These are phyloP conservation scores for Populus euphratica DNA, from an alignment of 345 rosid genomes.

Conservation along the genomic window DNA sequence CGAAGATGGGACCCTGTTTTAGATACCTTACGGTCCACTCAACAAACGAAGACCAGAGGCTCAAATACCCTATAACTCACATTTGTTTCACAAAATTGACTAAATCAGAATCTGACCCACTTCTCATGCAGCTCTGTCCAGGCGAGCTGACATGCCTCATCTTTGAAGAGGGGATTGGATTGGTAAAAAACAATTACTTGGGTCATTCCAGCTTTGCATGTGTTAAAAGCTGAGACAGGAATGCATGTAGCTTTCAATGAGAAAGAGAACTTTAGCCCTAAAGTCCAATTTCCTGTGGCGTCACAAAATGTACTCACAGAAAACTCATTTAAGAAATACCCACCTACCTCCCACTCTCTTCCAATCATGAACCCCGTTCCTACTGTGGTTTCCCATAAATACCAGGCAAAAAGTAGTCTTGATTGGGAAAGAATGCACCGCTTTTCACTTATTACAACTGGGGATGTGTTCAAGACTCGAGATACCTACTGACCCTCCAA, in stretches of 20 bases:
- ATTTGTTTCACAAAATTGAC: conserved; percentile 24
- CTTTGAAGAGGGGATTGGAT: background rate
- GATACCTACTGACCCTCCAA: background rate
- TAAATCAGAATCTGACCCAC: conserved; percentile 27
- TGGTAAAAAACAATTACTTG: background rate
- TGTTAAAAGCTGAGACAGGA: conserved; percentile 20
- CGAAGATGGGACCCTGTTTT: conserved; percentile 26
- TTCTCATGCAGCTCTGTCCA: background rate
- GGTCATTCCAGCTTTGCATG: conserved; percentile 5
- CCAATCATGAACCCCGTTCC: conserved; percentile 14
- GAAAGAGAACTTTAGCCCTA: background rate
- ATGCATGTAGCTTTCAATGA: conserved; percentile 28
- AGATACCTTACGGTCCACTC: conserved; percentile 28
- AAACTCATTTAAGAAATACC: conserved; percentile 28
- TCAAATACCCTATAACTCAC: conserved; percentile 12
- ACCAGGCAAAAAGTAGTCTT: conserved; percentile 18
- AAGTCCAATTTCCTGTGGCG: conserved; percentile 6
- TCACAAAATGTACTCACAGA: background rate
- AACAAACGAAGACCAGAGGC: conserved; percentile 15
- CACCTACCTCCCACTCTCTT: conserved; percentile 11
- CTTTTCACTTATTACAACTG: background rate
- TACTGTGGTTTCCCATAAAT: conserved; percentile 23
- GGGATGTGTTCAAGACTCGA: background rate
- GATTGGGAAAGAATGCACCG: background rate
- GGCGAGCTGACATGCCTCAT: background rate